Evolutionary conservation across 2,329 filamentous ascomycete species (phyloP), one percentile per base, ranked within the genome.

Genomic region (Fusarium nisikadoi): DNA sequence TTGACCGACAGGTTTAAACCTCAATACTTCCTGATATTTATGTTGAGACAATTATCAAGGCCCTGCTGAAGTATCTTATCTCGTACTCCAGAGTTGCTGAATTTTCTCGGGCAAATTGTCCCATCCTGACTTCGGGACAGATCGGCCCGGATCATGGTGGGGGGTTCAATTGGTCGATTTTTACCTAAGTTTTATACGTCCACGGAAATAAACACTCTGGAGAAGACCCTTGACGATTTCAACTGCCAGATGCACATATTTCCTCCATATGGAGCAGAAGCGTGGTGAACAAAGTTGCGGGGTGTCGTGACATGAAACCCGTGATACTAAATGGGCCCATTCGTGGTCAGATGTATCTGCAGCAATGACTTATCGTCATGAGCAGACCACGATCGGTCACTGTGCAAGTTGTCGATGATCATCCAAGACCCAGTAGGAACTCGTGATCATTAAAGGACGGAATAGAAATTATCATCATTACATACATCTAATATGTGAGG

Each of bases 31-130:
- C 58, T 71, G 63, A 68, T 55, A 58, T 68, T 68, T 73, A 58
- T 71, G 71, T 73, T 72, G 71, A 73, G 70, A 73, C 46, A 73
- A 73, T 73, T 73, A 68, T 54, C 49, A 41, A 67, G 50, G 63
- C 38, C 29, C 50, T 60, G 20, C 55, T 60, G 20, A 68, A 68
- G 70, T 71, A 73, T 71, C 46, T 62, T 71, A 53, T 65, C 58
- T 60, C 39, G 45, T 42, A 35, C 62, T 50, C 46, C 52, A 23
- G 68, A 63, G 39, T 58, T 53, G 69, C 52, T 59, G 63, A 62
- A 64, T 73, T 73, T 68, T 59, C 57, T 58, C 45, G 50, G 53
- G 42, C 62, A 54, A 67, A 62, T 70, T 71, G 39, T 70, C 46
- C 47, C 42, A 59, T 67, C 31, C 41, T 58, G 43, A 55, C 42